A percentile compares a stretch with the other conserved stretches of the same genome.
These are phyloP conservation scores for Sechiopsis laciniata DNA, from an alignment of 306 rosid species.

Conservation along the genomic window DNA sequence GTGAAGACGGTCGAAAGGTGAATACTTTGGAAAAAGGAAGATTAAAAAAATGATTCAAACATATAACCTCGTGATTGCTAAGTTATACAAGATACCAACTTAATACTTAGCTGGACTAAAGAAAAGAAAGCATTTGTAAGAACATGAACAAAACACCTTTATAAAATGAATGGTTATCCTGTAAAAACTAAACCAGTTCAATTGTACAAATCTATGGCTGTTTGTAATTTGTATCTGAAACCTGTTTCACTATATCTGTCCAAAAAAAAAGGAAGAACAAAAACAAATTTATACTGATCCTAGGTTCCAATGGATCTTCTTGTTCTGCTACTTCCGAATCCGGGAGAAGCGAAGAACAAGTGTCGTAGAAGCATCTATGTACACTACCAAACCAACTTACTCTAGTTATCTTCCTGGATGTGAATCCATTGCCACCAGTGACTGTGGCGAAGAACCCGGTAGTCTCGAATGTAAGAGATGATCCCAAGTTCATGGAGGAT, in stretches of 20 bases:
- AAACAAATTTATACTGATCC: slow-evolving; percentile 6
- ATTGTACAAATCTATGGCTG: slow-evolving; percentile 18
- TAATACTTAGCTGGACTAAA: not conserved
- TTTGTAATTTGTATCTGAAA: slow-evolving; percentile 13
- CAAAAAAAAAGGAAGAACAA: not conserved
- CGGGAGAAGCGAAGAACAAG: slow-evolving; percentile 9
- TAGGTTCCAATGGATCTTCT: slow-evolving; percentile 12
- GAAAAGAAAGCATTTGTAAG: slow-evolving; percentile 1
- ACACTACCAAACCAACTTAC: slow-evolving; percentile 10
- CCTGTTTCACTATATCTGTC: slow-evolving; percentile 22
- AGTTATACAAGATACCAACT: too few species aligned
- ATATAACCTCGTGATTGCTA: too few species aligned
- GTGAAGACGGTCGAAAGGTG: not conserved
- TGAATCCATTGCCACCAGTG: slow-evolving; percentile 8
- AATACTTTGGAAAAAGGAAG: too few species aligned
- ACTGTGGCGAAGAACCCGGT: not conserved
- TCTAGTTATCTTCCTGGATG: slow-evolving; percentile 7
- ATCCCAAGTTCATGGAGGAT: not conserved
- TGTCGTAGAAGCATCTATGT: slow-evolving; percentile 4
- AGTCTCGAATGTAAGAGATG: not conserved
- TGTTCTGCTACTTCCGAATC: slow-evolving; percentile 2
- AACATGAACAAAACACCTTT: slow-evolving; percentile 1
- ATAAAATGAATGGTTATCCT: slow-evolving; percentile 19
- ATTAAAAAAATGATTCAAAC: too few species aligned
- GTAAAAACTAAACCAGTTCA: slow-evolving; percentile 20